Conservation (phyloP, 2,329 filamentous ascomycete genomes). For the Sclerotinia nivalis region DNA sequence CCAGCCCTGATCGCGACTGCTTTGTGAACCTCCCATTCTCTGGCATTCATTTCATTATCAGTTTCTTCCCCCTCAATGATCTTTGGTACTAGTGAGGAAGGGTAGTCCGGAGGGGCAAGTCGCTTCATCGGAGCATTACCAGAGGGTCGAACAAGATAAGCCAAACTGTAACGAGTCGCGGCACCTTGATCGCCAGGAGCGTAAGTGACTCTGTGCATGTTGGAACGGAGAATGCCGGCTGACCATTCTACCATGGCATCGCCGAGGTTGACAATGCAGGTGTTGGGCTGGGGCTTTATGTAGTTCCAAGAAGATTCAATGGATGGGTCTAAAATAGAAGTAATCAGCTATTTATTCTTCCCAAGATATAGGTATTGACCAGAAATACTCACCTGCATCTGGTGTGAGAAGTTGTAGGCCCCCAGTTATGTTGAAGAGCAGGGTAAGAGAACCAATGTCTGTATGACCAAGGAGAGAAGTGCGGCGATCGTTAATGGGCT, state of each 20-base stretch:
- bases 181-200: slow-evolving; percentile 31
- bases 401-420: slow-evolving; percentile 42
- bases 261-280: slow-evolving; percentile 42
- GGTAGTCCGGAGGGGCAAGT: slow-evolving; percentile 7
- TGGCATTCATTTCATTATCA: slow-evolving; percentile 21
- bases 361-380: neutral
- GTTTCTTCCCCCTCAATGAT: slow-evolving; percentile 16
- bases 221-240: slow-evolving; percentile 34
- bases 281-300: slow-evolving; percentile 39
- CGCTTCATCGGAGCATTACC: slow-evolving; percentile 43
- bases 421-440: slow-evolving; percentile 52
- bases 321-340: slow-evolving; percentile 31
- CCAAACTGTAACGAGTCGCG: slow-evolving; percentile 48
- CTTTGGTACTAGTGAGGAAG: slow-evolving; percentile 19
- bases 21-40: slow-evolving; percentile 23
- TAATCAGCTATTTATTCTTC: neutral
- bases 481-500: slow-evolving; percentile 46
- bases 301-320: slow-evolving; percentile 40
- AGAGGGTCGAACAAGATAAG: slow-evolving; percentile 52
- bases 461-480: slow-evolving; percentile 55
- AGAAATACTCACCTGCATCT: slow-evolving; percentile 35
- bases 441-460: slow-evolving; percentile 56
- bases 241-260: slow-evolving; percentile 41
- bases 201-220: slow-evolving; percentile 38
- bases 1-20: slow-evolving; percentile 11